Evolutionary conservation across 2,329 filamentous ascomycete species (phyloP), one percentile per base, ranked within the genome.

Genomic region (Bimuria novae-zelandiae): DNA sequence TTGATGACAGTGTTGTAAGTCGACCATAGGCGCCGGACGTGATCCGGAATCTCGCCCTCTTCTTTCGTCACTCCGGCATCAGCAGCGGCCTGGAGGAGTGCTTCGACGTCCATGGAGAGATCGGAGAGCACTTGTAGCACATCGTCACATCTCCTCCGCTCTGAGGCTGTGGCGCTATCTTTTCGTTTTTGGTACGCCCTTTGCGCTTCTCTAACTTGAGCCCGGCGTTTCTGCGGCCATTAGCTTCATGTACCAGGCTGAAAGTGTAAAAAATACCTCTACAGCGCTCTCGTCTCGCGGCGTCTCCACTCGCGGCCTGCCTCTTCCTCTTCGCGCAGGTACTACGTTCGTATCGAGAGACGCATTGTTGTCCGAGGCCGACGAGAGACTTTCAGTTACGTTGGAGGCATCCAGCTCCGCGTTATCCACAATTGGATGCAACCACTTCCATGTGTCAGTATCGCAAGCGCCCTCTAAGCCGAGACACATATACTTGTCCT

Each of bases 161-260:
- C 55, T 5, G 56, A 53, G 23, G 57, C 55, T 7, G 57, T 50
- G 3, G 55, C 58, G 12, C 42, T 56, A n/a, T 68, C 63, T 51
- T 68, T 68, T 51, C 60, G 52, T 40, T 62, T 63, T 23, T 65
- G 62, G 35, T 69, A 65, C 10, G 55, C 59, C 21, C 59, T 48
- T 43, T 67, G 62, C 2, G 65, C 63, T 19, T 65, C 59, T 17
- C 63, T 58, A 1, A 65, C 60, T 45, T 69, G 62, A 4, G 63
- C 63, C 19, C 64, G 60, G 16, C 63, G 63, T 63, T 66, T 67
- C 62, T 67, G 43, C 21, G 21, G 7, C 16, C n/a, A n/a, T 36
- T 47, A 29, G 29, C 36, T 33, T 25, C 12, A 8, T 44, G 35
- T 17, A 19, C 6, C 7, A 25, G 37, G 8, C 21, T 14, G 3